Evolutionary conservation across 2,329 filamentous ascomycete species (phyloP).

Genomic region (Penicillium sp.): DNA sequence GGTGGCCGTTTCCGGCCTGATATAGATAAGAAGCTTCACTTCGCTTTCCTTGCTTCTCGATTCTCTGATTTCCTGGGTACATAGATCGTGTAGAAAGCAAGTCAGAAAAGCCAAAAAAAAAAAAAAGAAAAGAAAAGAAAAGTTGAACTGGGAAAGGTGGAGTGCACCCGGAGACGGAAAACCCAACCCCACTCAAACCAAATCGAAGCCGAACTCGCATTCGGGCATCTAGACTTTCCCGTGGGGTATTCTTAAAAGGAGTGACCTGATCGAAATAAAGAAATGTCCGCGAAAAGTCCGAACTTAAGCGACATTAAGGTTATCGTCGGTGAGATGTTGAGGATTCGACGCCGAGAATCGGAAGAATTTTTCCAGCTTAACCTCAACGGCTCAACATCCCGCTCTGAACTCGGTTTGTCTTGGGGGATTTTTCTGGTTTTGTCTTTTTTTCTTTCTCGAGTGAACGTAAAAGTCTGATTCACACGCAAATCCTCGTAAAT

Average conservation of each 20-base stretch:
- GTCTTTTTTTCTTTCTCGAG: background rate
- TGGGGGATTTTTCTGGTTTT: too few species aligned
- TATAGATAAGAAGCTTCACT: too few species aligned
- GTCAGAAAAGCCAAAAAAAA: too few species aligned
- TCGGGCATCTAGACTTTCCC: background rate
- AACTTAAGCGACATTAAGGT: conserved; percentile 10
- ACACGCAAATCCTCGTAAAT: too few species aligned
- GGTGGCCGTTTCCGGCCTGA: too few species aligned
- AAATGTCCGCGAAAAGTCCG: background rate
- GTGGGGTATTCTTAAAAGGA: background rate
- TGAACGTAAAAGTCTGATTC: background rate
- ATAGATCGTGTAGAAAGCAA: too few species aligned
- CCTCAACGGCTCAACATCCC: conserved; percentile 15
- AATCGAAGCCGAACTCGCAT: background rate
- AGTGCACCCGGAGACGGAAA: background rate
- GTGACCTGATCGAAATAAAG: background rate
- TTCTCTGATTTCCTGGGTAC: too few species aligned
- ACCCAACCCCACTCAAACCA: background rate
- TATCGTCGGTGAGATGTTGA: conserved; percentile 25
- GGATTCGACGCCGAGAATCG: conserved; percentile 12
- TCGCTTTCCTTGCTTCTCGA: too few species aligned
- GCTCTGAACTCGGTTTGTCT: background rate
- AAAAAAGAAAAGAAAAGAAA: too few species aligned
- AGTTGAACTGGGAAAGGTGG: too few species aligned
- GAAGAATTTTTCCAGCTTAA: conserved; percentile 14